Conservation (phyloP, 257 asterid species). For the Rauvolfia tetraphylla region DNA sequence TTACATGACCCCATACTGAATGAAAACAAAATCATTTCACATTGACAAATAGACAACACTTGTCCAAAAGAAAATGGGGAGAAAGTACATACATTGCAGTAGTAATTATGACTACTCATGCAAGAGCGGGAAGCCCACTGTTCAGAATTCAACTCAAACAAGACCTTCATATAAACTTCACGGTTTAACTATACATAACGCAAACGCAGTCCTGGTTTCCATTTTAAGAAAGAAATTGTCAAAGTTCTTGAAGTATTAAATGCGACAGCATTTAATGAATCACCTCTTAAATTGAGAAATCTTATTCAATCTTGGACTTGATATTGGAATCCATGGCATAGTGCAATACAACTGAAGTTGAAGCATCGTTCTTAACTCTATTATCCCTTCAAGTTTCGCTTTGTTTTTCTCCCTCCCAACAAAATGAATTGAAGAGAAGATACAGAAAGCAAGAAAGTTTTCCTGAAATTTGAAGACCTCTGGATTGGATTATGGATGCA, state of each 20-base stretch:
- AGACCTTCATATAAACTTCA: background rate
- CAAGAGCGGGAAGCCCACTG: background rate
- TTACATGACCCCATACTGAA: background rate
- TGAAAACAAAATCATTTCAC: background rate
- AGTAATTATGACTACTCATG: background rate
- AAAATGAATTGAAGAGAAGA: background rate
- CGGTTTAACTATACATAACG: background rate
- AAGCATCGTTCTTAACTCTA: slow-evolving; percentile 21
- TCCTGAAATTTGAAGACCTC: background rate
- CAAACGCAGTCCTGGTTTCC: background rate
- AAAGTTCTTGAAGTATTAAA: slow-evolving; percentile 17
- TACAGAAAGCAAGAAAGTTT: background rate
- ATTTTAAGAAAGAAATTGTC: slow-evolving; percentile 5
- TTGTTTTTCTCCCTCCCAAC: slow-evolving; percentile 31
- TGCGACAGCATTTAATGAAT: background rate
- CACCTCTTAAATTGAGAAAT: slow-evolving; percentile 49
- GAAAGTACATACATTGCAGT: background rate
- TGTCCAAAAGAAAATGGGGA: background rate
- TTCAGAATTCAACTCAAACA: background rate
- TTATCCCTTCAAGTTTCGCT: background rate
- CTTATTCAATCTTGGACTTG: slow-evolving; percentile 33
- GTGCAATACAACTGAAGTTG: slow-evolving; percentile 55
- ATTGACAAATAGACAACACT: background rate
- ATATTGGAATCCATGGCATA: slow-evolving; percentile 45
- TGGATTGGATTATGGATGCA: background rate